These are phyloP conservation scores for Canariomyces notabilis DNA, from an alignment of 2,329 filamentous ascomycete species.

Conservation along the genomic window DNA sequence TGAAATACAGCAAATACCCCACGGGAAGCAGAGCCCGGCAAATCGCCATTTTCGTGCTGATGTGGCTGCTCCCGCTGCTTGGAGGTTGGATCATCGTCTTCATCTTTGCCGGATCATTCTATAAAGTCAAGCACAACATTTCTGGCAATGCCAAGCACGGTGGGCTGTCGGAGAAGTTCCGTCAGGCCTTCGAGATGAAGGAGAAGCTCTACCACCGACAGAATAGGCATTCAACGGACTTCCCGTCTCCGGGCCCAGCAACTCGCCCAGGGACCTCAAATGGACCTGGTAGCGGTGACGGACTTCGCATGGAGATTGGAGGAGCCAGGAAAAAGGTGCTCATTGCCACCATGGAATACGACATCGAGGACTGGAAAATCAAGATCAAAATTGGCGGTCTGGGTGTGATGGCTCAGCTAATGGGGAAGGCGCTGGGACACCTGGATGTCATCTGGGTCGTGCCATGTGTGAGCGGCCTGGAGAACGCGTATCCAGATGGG, in stretches of 20 bases:
- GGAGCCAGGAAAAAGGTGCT: constrained; percentile 43
- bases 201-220: constrained; percentile 14
- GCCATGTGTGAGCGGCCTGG: constrained; percentile 54
- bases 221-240: constrained; percentile 25
- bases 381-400: constrained; percentile 67
- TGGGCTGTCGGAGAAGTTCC: constrained; percentile 18
- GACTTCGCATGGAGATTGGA: constrained; percentile 15
- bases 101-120: constrained; percentile 56
- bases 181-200: constrained; percentile 15
- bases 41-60: constrained; percentile 47
- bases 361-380: constrained; percentile 64
- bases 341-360: constrained; percentile 68
- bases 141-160: constrained; percentile 22
- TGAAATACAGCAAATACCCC: constrained; percentile 47
- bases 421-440: constrained; percentile 60
- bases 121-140: constrained; percentile 41
- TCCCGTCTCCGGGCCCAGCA: constrained; percentile 11
- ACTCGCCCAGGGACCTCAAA: constrained; percentile 26
- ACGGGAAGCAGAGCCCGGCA: constrained; percentile 49
- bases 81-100: constrained; percentile 47
- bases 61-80: constrained; percentile 48
- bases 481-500: constrained; percentile 30
- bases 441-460: constrained; percentile 61
- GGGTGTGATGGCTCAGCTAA: constrained; percentile 64
- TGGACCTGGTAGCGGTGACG: constrained; percentile 21